A percentile compares a stretch with the other conserved stretches of the same genome.
These are phyloP conservation scores for Backusella parvicylindrica DNA, from an alignment of 192 early-diverging fungal species.

Conservation along the genomic window DNA sequence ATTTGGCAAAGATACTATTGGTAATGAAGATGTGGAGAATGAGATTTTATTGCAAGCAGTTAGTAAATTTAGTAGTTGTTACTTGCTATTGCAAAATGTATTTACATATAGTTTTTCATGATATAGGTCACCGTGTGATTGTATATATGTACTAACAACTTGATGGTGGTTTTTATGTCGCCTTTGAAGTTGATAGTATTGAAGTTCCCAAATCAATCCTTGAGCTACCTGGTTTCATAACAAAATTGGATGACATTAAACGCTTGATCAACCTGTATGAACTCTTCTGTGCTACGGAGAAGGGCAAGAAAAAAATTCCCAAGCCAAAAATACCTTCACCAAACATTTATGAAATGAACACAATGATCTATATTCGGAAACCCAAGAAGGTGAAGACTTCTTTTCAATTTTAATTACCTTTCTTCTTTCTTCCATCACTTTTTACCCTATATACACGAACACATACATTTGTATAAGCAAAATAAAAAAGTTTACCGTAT, in stretches of 20 bases:
- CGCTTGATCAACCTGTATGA: neutral
- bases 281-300: neutral
- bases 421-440: neutral
- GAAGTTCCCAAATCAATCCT: constrained; percentile 4
- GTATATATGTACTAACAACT: constrained; percentile 10
- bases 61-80: constrained; percentile 16
- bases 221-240: neutral
- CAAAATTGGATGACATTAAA: neutral
- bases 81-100: constrained; percentile 13
- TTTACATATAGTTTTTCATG: constrained; percentile 4
- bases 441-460: constrained; percentile 4
- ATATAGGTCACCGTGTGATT: constrained; percentile 11
- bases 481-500: no score
- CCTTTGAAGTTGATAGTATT: constrained; percentile 10
- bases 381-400: neutral
- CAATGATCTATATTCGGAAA: neutral
- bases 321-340: neutral
- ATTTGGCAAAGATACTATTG: constrained; percentile 2
- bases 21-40: constrained; percentile 8
- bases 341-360: constrained; percentile 4
- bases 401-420: neutral
- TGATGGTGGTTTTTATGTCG: constrained; percentile 4
- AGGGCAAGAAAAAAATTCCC: neutral
- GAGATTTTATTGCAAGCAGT: constrained; percentile 5
- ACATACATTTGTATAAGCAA: constrained; percentile 6